These are phyloP conservation scores for Paecilomyces sp. DNA, from an alignment of 2,329 filamentous ascomycete species.

Conservation along the genomic window DNA sequence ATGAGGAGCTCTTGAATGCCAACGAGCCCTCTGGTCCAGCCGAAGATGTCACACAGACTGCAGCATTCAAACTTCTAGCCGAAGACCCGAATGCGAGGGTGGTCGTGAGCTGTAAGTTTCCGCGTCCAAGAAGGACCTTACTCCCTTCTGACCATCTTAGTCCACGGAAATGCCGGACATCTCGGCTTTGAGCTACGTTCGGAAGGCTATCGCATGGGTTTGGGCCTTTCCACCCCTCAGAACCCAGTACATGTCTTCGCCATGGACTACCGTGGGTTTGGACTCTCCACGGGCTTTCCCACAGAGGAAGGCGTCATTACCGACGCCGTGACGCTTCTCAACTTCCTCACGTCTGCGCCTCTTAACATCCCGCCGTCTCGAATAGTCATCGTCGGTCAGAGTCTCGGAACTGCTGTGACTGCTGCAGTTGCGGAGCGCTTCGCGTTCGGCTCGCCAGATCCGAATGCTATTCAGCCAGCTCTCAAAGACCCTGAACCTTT, in stretches of 20 bases:
- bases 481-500: constrained; percentile 52
- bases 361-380: constrained; percentile 60
- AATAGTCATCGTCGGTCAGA: constrained; percentile 79
- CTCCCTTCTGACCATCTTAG: constrained; percentile 8
- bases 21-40: constrained; percentile 47
- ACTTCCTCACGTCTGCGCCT: constrained; percentile 53
- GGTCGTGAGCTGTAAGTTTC: constrained; percentile 39
- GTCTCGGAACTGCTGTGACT: constrained; percentile 78
- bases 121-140: neutral
- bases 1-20: constrained; percentile 56
- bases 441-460: constrained; percentile 36
- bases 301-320: constrained; percentile 73
- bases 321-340: constrained; percentile 66
- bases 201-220: constrained; percentile 67
- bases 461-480: constrained; percentile 33
- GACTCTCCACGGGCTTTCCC: constrained; percentile 70
- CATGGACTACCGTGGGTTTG: constrained; percentile 87
- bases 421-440: constrained; percentile 68
- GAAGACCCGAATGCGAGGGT: constrained; percentile 45
- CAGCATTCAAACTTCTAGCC: constrained; percentile 45
- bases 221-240: constrained; percentile 59
- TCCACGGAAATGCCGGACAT: constrained; percentile 70
- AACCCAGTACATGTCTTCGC: constrained; percentile 68
- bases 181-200: constrained; percentile 72
- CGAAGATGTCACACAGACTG: constrained; percentile 40